These are phyloP conservation scores for Symmetrospora coprosmae DNA, from an alignment of 768 basidiomycete species.

Conservation along the genomic window DNA sequence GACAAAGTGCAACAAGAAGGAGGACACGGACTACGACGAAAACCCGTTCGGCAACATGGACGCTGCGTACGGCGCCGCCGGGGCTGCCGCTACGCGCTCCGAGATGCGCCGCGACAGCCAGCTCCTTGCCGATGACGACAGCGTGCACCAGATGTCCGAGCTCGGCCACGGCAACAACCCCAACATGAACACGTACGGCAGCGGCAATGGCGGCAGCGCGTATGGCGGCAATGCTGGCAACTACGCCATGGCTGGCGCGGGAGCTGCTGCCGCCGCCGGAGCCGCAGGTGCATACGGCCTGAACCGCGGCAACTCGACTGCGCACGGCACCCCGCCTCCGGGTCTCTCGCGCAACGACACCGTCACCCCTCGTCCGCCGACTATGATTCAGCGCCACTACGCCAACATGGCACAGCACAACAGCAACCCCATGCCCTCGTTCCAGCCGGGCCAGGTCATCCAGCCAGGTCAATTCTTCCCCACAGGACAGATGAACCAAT, in stretches of 20 bases:
- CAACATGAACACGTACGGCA: too few species aligned
- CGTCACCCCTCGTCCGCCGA: conserved; percentile 11
- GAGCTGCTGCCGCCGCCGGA: not conserved
- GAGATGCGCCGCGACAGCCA: not conserved
- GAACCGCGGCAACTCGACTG: not conserved
- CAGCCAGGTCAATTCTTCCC: not conserved
- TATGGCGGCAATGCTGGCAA: not conserved
- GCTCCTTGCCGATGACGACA: not conserved
- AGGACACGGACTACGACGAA: conserved; percentile 14
- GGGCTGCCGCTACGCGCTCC: not conserved
- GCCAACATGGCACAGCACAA: not conserved
- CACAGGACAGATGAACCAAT: not conserved
- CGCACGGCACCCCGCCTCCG: not conserved
- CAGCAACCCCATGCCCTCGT: conserved; percentile 16
- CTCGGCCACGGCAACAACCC: conserved; percentile 4
- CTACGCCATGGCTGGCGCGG: not conserved
- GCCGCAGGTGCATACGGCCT: conserved; percentile 7
- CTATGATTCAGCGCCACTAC: conserved; percentile 16
- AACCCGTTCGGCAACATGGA: conserved; percentile 12
- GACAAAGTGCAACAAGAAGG: conserved; percentile 3
- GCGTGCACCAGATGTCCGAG: conserved; percentile 18
- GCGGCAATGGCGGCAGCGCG: not conserved
- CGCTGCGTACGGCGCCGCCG: not conserved
- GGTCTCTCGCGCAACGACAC: conserved; percentile 13
- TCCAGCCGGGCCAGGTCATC: conserved; percentile 24